phyloP scores from a whole-genome alignment of 1,284 basidiomycete species.

The Xerocomus amazonicus region DNA sequence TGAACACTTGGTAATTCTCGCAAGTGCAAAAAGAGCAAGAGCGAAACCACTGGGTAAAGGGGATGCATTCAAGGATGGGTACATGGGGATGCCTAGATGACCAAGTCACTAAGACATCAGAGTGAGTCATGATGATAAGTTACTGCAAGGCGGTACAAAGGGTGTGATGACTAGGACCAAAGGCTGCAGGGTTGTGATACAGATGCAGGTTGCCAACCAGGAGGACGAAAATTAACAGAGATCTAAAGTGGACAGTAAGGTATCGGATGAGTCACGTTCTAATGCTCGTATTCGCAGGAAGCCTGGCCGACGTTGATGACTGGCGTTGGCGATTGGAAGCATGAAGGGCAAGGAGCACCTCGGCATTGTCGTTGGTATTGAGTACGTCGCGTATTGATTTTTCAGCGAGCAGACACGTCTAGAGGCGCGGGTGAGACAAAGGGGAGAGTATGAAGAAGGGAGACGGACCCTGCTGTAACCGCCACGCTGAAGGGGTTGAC shows the following conservation, averaged over 20 bases:
- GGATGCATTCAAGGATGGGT: background rate
- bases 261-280: constrained; percentile 22
- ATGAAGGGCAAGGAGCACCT: constrained; percentile 62
- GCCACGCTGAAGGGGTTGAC: constrained; percentile 59
- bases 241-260: constrained; percentile 12
- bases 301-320: constrained; percentile 16
- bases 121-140: constrained; percentile 17
- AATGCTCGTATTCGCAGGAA: constrained; percentile 21
- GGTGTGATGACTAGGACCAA: constrained; percentile 7
- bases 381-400: constrained; percentile 66
- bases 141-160: constrained; percentile 21
- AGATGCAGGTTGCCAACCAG: constrained; percentile 20
- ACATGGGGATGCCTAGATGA: too few relatives aligned
- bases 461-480: constrained; percentile 69
- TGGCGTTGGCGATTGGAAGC: constrained; percentile 8
- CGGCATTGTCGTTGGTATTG: constrained; percentile 60
- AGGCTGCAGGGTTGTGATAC: constrained; percentile 23
- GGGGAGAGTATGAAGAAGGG: background rate
- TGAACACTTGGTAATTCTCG: too few relatives aligned
- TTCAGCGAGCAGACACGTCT: constrained; percentile 70
- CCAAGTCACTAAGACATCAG: background rate
- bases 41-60: background rate
- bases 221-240: constrained; percentile 8
- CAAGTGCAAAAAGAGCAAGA: too few relatives aligned
- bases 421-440: background rate